These are phyloP conservation scores for Penicillium soppii DNA, from an alignment of 495 filamentous ascomycete genomes.

Conservation along the genomic window DNA sequence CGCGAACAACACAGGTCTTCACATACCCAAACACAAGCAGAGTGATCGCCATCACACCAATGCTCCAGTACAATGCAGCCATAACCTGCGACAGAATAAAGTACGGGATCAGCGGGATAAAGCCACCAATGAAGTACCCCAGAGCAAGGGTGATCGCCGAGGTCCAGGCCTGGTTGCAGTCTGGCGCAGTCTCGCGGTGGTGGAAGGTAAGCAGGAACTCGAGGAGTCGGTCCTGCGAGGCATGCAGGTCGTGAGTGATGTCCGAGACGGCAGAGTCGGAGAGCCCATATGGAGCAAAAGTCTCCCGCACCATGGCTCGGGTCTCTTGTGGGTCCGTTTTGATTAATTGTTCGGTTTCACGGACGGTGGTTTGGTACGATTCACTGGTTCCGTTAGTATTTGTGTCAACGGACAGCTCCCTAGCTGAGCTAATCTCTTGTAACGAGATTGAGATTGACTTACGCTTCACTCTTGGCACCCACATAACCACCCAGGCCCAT, in stretches of 20 bases:
- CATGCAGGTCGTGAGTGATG: constrained; percentile 46
- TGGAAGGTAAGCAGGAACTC: constrained; percentile 60
- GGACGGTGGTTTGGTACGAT: constrained; percentile 48
- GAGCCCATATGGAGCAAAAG: constrained; percentile 52
- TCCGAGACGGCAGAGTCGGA: constrained; percentile 40
- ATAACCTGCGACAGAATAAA: constrained; percentile 60
- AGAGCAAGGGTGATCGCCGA: constrained; percentile 63
- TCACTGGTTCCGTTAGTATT: constrained; percentile 30
- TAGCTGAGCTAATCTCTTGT: too few species aligned
- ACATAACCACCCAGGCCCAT: constrained; percentile 61
- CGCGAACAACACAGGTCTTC: constrained; percentile 58
- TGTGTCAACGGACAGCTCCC: constrained; percentile 6
- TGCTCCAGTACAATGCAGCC: constrained; percentile 64
- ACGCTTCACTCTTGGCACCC: constrained; percentile 68
- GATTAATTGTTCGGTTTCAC: constrained; percentile 43
- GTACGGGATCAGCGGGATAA: constrained; percentile 72
- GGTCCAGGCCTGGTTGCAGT: constrained; percentile 54
- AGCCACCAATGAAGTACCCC: constrained; percentile 72
- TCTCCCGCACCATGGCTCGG: constrained; percentile 41
- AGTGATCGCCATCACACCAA: constrained; percentile 65
- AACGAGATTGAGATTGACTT: constrained; percentile 37
- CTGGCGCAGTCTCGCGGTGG: constrained; percentile 49
- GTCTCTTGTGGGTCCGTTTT: constrained; percentile 39
- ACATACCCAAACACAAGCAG: constrained; percentile 69
- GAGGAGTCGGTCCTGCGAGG: constrained; percentile 44